These are phyloP conservation scores for Acer saccharum DNA, from an alignment of 345 rosid species.

Conservation along the genomic window DNA sequence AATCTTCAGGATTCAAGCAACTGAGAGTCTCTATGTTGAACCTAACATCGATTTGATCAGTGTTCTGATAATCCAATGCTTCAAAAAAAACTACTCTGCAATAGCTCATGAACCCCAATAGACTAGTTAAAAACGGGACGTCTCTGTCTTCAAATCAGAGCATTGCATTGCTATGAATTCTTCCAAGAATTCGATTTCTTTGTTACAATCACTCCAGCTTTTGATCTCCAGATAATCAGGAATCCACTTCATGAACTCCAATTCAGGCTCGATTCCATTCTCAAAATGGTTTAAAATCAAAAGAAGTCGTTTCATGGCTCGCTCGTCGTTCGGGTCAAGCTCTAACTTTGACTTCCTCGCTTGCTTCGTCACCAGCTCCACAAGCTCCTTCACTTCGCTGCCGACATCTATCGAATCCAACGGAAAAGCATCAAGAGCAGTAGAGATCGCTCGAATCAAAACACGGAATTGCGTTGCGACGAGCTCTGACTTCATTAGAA, in stretches of 20 bases:
- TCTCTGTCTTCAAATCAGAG: constrained; percentile 43
- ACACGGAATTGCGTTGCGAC: constrained; percentile 53
- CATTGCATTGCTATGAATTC: constrained; percentile 44
- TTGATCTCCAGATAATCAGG: constrained; percentile 53
- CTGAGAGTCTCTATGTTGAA: constrained; percentile 42
- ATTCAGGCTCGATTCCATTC: constrained; percentile 54
- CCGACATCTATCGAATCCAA: constrained; percentile 48
- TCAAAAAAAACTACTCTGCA: constrained; percentile 67
- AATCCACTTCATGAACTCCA: constrained; percentile 39
- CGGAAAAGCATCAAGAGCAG: constrained; percentile 59
- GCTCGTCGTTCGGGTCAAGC: constrained; percentile 52
- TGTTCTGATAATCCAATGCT: constrained; percentile 26
- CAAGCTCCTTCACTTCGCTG: constrained; percentile 67
- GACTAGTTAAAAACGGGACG: constrained; percentile 52
- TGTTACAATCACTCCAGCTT: constrained; percentile 63
- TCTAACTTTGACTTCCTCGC: constrained; percentile 46
- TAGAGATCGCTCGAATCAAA: constrained; percentile 50
- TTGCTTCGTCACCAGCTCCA: constrained; percentile 67
- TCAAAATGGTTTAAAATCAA: constrained; percentile 46
- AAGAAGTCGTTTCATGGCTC: constrained; percentile 36
- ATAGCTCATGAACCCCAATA: constrained; percentile 65
- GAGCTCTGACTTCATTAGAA: constrained; percentile 55
- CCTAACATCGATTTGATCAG: constrained; percentile 30
- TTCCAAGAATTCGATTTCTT: constrained; percentile 64
- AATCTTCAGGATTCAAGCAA: constrained; percentile 71